A percentile compares a stretch with the other conserved stretches of the same genome.
Evolutionary conservation across 2,329 filamentous ascomycete species (phyloP).

Genomic region (Hyphodiscus sp.): DNA sequence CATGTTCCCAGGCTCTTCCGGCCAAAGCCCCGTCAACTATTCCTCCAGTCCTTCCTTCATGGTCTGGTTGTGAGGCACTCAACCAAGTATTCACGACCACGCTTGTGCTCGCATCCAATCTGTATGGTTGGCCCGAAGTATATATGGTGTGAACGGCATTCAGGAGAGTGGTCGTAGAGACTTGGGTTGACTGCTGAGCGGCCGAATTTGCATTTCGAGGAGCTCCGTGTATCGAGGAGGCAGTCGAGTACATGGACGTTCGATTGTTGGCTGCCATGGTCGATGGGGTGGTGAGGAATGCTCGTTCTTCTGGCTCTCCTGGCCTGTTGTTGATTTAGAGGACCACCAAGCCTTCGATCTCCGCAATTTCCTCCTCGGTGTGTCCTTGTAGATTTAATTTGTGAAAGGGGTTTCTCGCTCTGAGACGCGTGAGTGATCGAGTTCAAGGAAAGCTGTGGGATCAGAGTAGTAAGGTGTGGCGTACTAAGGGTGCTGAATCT

Average conservation of each 20-base stretch:
- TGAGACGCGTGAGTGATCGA: background rate
- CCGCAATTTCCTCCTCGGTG: background rate
- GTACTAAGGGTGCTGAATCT: background rate
- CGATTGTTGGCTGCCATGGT: conserved; percentile 30
- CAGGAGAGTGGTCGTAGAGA: conserved; percentile 87
- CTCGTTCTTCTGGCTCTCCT: conserved; percentile 7
- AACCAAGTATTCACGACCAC: conserved; percentile 95
- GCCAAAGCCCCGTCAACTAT: conserved; percentile 77
- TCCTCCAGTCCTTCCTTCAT: conserved; percentile 64
- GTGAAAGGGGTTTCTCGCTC: background rate
- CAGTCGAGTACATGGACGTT: conserved; percentile 59
- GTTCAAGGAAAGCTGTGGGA: background rate
- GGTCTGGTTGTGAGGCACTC: conserved; percentile 65
- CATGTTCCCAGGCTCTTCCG: conserved; percentile 89
- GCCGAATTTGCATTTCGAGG: conserved; percentile 46
- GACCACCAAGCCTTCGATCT: background rate
- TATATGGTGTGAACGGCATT: conserved; percentile 91
- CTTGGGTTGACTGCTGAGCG: conserved; percentile 66
- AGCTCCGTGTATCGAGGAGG: conserved; percentile 55
- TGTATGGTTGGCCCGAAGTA: conserved; percentile 72
- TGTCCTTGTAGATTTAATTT: background rate
- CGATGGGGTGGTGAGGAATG: conserved; percentile 6
- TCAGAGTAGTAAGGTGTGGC: background rate
- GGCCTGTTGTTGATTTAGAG: background rate
- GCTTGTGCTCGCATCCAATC: conserved; percentile 82